phyloP scores from a whole-genome alignment of 1,139 yeast species.

The Candida tunisiensis region DNA sequence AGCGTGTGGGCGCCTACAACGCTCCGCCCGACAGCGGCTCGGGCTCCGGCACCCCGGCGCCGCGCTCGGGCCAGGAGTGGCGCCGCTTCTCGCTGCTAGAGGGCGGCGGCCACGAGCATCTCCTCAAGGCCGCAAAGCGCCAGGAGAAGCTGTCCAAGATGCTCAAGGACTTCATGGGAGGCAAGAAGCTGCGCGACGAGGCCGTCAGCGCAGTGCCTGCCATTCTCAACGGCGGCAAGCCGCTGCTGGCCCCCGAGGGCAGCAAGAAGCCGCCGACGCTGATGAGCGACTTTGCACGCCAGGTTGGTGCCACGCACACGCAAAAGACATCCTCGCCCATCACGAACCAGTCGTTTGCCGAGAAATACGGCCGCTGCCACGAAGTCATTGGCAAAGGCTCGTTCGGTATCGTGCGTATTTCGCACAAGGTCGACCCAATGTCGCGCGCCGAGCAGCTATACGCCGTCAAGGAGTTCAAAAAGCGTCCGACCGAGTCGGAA shows the following conservation, averaged over 20 bases:
- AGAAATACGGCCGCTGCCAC: constrained; percentile 65
- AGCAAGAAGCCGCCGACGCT: constrained; percentile 7
- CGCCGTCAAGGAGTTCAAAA: constrained; percentile 70
- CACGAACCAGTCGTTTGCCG: constrained; percentile 25
- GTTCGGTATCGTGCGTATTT: constrained; percentile 67
- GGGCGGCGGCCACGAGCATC: constrained; percentile 44
- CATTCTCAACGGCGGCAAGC: constrained; percentile 15
- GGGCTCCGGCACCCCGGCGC: too few species aligned
- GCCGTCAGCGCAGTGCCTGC: constrained; percentile 76
- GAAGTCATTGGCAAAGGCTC: constrained; percentile 76
- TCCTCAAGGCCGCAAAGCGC: constrained; percentile 56
- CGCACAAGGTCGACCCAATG: constrained; percentile 34
- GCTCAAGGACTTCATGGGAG: constrained; percentile 61
- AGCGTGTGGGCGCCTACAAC: too few species aligned
- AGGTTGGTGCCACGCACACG: constrained; percentile 7
- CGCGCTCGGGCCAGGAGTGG: too few species aligned
- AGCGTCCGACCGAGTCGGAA: constrained; percentile 35
- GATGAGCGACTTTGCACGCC: constrained; percentile 1
- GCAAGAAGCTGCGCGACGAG: constrained; percentile 58
- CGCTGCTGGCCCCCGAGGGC: constrained; percentile 3
- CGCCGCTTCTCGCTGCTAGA: constrained; percentile 1
- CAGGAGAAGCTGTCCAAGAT: constrained; percentile 78
- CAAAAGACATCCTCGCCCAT: constrained; percentile 16
- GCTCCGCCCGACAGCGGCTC: too few species aligned
- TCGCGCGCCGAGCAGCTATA: constrained; percentile 30